These are phyloP conservation scores for Plasmodium falciparum DNA, from an alignment of 169 alveolate species.

Conservation along the genomic window DNA sequence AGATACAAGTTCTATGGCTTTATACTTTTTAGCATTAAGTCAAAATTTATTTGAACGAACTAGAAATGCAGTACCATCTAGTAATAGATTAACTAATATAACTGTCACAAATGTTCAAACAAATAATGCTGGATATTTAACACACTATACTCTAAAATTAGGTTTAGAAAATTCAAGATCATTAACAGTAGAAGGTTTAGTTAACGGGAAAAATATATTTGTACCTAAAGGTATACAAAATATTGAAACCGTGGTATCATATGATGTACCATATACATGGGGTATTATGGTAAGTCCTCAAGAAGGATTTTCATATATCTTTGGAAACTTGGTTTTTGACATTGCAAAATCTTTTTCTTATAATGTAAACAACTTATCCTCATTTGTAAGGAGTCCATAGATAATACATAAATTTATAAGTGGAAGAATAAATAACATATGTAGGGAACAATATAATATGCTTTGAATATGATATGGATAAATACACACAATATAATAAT, in stretches of 20 bases:
- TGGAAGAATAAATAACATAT: background rate
- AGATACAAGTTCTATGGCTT: slow-evolving; percentile 17
- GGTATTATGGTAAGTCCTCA: slow-evolving; percentile 8
- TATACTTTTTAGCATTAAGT: slow-evolving; percentile 33
- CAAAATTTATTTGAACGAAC: slow-evolving; percentile 13
- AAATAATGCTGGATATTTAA: slow-evolving; percentile 21
- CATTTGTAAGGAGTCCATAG: slow-evolving; percentile 5
- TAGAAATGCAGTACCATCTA: background rate
- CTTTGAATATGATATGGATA: no score
- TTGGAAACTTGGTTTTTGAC: slow-evolving; percentile 14
- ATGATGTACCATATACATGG: slow-evolving; percentile 16
- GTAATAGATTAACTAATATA: slow-evolving; percentile 11
- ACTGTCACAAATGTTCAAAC: slow-evolving; percentile 25
- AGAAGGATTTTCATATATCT: slow-evolving; percentile 16
- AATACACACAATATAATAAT: no score
- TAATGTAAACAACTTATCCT: slow-evolving; percentile 19
- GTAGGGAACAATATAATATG: no score
- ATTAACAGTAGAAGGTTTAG: slow-evolving; percentile 4
- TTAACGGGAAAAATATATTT: slow-evolving; percentile 34
- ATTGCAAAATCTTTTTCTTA: slow-evolving; percentile 17
- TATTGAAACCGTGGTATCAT: background rate
- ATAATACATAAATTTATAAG: background rate
- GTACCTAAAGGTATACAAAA: slow-evolving; percentile 8
- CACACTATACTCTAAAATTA: slow-evolving; percentile 17
- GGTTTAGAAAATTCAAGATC: slow-evolving; percentile 23